Base-by-base conservation (phyloP, 2,329 filamentous ascomycete genomes). In the Cladophialophora carrionii region DNA sequence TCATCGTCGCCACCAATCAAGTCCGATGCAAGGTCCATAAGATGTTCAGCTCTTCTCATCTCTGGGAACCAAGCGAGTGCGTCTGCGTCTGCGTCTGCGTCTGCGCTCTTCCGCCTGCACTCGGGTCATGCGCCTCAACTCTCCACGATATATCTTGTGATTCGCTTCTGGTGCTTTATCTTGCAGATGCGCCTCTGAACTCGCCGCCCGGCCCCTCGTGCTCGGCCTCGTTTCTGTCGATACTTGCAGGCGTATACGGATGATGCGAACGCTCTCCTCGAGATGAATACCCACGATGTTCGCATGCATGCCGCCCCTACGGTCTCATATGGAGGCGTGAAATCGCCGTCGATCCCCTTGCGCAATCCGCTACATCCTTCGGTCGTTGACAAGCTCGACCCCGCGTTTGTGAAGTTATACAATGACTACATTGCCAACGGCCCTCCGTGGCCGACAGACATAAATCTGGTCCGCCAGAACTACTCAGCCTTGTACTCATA, bases 391-490 rank as follows among this genome's bases (percentile, higher is more conserved):
- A 66, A 59, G 55, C 69, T 72, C 29, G 70, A 72, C 60, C 70
- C 69, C 29, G 68, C 66, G 26, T 72, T 72, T 51, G 64, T 72
- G 46, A 70, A 68, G 59, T 51, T 72, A 31, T 71, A 72, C 69
- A 70, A 72, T 54, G 62, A 67, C n/a, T 62, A 68, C 53, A 70
- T 72, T 55, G 69, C 68, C 17, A 68, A 68, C 43, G 61, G 55
- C n/a, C 68, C 69, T 34, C 61, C 67, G 3, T 62, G 52, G 20
- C 65, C 69, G 7, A 68, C 56, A 9, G 69, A 72, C 57, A 63
- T 72, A 22, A 65, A 66, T 24, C n/a, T 66, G n/a, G 68, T 71
- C 7, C 67, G 70, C 20, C 64, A 69, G 46, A 71, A 72, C 60
- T 72, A 68, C 46, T 71, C 68, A 9, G 53, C 61, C 54, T 58